Evolutionary conservation across 2,329 filamentous ascomycete species (phyloP), one percentile per base, ranked within the genome.

Genomic region (Trichoderma guizhouense): DNA sequence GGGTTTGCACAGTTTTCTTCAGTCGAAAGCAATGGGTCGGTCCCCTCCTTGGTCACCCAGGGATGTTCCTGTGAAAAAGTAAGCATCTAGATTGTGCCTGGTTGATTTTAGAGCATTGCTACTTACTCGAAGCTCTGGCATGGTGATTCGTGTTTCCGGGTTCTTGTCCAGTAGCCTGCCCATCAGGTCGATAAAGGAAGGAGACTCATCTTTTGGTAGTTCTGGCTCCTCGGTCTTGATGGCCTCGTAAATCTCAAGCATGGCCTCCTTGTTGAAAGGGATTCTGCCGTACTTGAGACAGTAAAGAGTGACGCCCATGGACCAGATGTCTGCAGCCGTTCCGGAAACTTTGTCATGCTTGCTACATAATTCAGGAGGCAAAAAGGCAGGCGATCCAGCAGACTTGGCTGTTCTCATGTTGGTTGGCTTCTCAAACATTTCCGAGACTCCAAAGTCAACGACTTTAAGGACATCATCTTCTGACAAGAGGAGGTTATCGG

Each of bases 361-460:
- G 8, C 90, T 91, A 78, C 96, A 99, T 14, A 99, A 85, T 81
- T 99, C 96, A 0, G 96, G 96, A 0, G 96, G 93, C 72, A 98
- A 87, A 78, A 99, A 99, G 0, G 96, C 96, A 0, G 96, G 96
- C 4, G 95, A 98, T 1, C 96, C 96, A 12, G 95, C 95, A 4
- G 94, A 95, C 82, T 98, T 99, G 72, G 92, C 91, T 0, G 94
- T 97, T 79, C 90, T 91, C 96, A 98, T 98, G 60, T 93, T 88
- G 2, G 92, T 86, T 3, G 84, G 78, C 80, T 97, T 97, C 79
- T 95, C 92, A 76, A 99, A 99, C 91, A 99, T 98, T 79, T 99
- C 95, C 1, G 95, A 98, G 8, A 98, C 96, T n/a, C 96, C 96
- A 85, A 99, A 99, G 81, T 98, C 96, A 67, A 97, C 94, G 75